These are phyloP conservation scores for Ogataea populi-albae DNA, from an alignment of 805 yeast species.

Conservation along the genomic window DNA sequence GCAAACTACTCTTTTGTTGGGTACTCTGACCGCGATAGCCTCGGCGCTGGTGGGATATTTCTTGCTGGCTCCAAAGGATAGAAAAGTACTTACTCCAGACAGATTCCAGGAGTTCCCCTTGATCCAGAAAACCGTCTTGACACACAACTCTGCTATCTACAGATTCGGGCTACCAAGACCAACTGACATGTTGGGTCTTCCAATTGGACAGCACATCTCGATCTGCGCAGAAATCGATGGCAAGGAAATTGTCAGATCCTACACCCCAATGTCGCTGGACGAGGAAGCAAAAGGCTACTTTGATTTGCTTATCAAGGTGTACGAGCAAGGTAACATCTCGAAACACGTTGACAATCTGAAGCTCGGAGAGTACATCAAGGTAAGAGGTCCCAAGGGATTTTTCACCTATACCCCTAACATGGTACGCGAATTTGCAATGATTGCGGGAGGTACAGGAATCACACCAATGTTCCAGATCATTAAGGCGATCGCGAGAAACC, in stretches of 20 bases:
- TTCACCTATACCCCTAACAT: slow-evolving; percentile 80
- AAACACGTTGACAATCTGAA: slow-evolving; percentile 65
- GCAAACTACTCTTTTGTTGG: slow-evolving; percentile 16
- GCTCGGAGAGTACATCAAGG: slow-evolving; percentile 74
- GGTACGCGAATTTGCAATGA: slow-evolving; percentile 75
- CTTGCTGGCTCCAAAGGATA: slow-evolving; percentile 21
- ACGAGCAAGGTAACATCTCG: slow-evolving; percentile 83
- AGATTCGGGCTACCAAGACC: slow-evolving; percentile 79
- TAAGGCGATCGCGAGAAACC: slow-evolving; percentile 73
- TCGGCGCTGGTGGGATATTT: slow-evolving; percentile 20
- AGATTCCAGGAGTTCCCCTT: slow-evolving; percentile 77
- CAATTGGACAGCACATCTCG: slow-evolving; percentile 91
- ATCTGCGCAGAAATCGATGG: slow-evolving; percentile 74
- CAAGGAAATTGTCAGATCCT: slow-evolving; percentile 78
- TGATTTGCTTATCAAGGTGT: slow-evolving; percentile 81
- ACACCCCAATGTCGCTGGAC: slow-evolving; percentile 86
- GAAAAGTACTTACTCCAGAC: slow-evolving; percentile 60
- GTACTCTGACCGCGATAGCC: slow-evolving; percentile 23
- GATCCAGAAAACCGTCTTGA: slow-evolving; percentile 67
- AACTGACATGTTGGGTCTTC: slow-evolving; percentile 76
- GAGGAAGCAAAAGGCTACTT: slow-evolving; percentile 72
- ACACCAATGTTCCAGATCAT: slow-evolving; percentile 95
- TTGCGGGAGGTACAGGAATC: slow-evolving; percentile 96
- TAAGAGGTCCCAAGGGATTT: slow-evolving; percentile 89
- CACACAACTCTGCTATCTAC: slow-evolving; percentile 80